Evolutionary conservation across 208 protist genomes (phyloP), one percentile per base, ranked within the genome.

Genomic region (Acanthamoeba sp.): DNA sequence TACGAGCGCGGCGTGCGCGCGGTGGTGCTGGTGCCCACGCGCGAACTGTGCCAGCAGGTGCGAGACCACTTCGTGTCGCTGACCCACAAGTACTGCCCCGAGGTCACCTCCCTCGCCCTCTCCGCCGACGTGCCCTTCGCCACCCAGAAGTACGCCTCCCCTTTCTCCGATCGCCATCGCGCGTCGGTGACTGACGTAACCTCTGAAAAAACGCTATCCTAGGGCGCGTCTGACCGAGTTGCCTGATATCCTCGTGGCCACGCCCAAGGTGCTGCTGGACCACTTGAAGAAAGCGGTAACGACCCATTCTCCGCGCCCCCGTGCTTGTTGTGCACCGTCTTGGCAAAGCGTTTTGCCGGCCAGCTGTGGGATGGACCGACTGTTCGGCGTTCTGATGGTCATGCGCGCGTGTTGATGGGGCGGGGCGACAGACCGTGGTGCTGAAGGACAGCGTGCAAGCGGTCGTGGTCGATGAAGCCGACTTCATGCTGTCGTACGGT

Each of bases 381-480:
- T n/a, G n/a, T n/a, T n/a, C n/a, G n/a, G n/a, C n/a, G n/a, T n/a
- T n/a, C n/a, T n/a, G n/a, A n/a, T n/a, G n/a, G n/a, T n/a, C n/a
- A n/a, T n/a, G n/a, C n/a, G n/a, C n/a, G n/a, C n/a, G n/a, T 34
- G 50, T 92, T 76, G 69, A 40, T 14, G 36, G n/a, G n/a, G n/a
- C 16, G 5, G 7, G 48, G 16, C 20, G 27, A 12, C 45, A 94
- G 91, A 89, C 91, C 24, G 52, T 94, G 18, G 29, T 38, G 52
- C 91, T 94, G 20, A 85, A 94, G 59, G 93, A 96, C 84, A 95
- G 96, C 71, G 94, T 99, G 20, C 96, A 97, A 45, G 97, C 97
- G 87, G 95, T 98, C 91, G 98, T 99, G n/a, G 96, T 99, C 69
- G 99, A 99, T 95, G 99, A 99, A 96, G 99, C 98, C 6, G 99